Percentiles rank a stretch among this genome's conserved stretches.
Evolutionary conservation across 495 filamentous ascomycete species (phyloP).

Genomic region (Neurospora sublineolata): DNA sequence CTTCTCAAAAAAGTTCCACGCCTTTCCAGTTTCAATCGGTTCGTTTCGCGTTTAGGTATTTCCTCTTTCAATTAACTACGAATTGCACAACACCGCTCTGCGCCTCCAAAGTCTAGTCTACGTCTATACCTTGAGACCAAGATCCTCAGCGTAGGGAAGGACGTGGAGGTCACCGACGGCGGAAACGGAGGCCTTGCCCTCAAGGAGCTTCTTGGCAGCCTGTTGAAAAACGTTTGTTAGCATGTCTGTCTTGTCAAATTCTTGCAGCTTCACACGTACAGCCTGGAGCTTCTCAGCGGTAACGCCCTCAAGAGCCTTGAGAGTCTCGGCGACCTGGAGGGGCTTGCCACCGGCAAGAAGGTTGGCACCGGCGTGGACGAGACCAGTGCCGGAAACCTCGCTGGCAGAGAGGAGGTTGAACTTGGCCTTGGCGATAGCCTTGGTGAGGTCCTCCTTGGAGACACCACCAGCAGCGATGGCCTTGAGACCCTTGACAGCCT

Average conservation of each 20-base stretch:
- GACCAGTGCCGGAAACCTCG: conserved; percentile 64
- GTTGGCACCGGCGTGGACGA: conserved; percentile 38
- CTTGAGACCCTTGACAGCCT: conserved; percentile 71
- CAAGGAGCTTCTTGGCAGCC: conserved; percentile 75
- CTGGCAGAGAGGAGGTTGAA: conserved; percentile 81
- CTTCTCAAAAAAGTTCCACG: background rate
- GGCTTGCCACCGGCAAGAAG: conserved; percentile 70
- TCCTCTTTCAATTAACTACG: background rate
- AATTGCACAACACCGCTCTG: background rate
- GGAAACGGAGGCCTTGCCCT: conserved; percentile 77
- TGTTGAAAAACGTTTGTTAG: conserved; percentile 32
- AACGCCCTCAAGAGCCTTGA: conserved; percentile 68
- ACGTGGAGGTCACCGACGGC: conserved; percentile 79
- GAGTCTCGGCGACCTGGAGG: conserved; percentile 74
- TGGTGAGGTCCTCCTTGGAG: conserved; percentile 73
- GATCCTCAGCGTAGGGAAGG: conserved; percentile 84
- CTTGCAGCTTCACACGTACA: conserved; percentile 43
- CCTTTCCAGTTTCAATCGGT: background rate
- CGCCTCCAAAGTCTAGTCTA: background rate
- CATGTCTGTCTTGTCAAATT: conserved; percentile 2
- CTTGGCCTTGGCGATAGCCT: conserved; percentile 86
- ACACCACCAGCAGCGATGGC: conserved; percentile 62
- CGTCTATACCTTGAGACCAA: conserved; percentile 86
- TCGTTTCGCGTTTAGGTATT: conserved; percentile 2
- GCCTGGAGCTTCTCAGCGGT: conserved; percentile 74